Evolutionary conservation across 2,329 filamentous ascomycete species (phyloP).

Genomic region (Fusarium equiseti): DNA sequence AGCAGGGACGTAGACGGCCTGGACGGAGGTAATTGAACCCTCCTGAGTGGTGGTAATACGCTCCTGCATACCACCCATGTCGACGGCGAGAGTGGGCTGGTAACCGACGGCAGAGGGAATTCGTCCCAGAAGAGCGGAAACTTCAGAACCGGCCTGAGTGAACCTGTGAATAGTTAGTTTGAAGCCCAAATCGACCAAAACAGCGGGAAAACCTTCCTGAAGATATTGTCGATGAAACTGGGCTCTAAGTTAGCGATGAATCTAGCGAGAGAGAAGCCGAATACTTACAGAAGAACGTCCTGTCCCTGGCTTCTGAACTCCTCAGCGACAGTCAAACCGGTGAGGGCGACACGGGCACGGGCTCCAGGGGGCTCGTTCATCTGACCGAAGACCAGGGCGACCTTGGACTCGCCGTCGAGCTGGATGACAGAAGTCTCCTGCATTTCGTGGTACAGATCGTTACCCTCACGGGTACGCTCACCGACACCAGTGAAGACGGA

Average conservation of each 20-base stretch:
- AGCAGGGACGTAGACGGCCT: slow-evolving; percentile 99
- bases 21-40: slow-evolving; percentile 99
- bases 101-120: slow-evolving; percentile 99
- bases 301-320: not conserved
- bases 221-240: slow-evolving; percentile 79
- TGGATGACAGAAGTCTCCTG: slow-evolving; percentile 99
- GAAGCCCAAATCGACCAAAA: slow-evolving; percentile 50
- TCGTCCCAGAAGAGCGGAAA: slow-evolving; percentile 98
- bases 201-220: too few relatives aligned
- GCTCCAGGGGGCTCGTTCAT: slow-evolving; percentile 99
- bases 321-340: slow-evolving; percentile 69
- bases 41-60: slow-evolving; percentile 99
- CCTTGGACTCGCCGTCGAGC: slow-evolving; percentile 99
- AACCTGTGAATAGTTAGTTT: slow-evolving; percentile 60
- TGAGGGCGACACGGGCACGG: slow-evolving; percentile 99
- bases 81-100: slow-evolving; percentile 97
- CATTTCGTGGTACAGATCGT: slow-evolving; percentile 99
- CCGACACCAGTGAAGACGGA: slow-evolving; percentile 99
- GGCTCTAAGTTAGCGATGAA: too few relatives aligned
- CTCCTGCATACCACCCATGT: slow-evolving; percentile 99
- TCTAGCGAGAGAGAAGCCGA: too few relatives aligned
- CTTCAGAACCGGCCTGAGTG: slow-evolving; percentile 99
- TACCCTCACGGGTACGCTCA: slow-evolving; percentile 99
- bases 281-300: not conserved
- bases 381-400: slow-evolving; percentile 99